Conservation (phyloP, 192 early-diverging fungal genomes). For the Linnemannia schmuckeri region DNA sequence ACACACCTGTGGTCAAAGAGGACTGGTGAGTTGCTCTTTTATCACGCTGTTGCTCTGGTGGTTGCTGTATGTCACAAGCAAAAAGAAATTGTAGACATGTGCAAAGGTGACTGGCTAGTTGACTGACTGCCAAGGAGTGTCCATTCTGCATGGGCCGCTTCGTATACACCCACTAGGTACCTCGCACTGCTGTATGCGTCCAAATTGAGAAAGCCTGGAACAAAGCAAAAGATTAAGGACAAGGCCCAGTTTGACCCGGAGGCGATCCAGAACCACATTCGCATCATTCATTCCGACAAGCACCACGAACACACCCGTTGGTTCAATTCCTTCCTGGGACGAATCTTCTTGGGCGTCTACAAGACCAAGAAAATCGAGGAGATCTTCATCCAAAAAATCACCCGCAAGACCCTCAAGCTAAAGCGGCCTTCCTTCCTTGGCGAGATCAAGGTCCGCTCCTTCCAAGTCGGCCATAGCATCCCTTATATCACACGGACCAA, state of each 20-base stretch:
- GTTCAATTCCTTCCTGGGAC: slow-evolving; percentile 88
- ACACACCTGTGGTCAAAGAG: slow-evolving; percentile 84
- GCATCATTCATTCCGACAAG: slow-evolving; percentile 65
- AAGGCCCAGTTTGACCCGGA: slow-evolving; percentile 55
- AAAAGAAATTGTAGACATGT: neutral
- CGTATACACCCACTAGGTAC: slow-evolving; percentile 24
- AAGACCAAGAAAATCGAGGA: slow-evolving; percentile 72
- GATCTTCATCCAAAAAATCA: slow-evolving; percentile 76
- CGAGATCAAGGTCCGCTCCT: slow-evolving; percentile 83
- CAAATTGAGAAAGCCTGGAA: slow-evolving; percentile 49
- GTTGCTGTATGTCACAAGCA: neutral
- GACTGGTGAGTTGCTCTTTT: slow-evolving; percentile 77
- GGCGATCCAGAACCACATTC: slow-evolving; percentile 52
- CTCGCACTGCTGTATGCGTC: slow-evolving; percentile 42
- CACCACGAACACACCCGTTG: slow-evolving; percentile 67
- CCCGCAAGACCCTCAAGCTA: slow-evolving; percentile 75
- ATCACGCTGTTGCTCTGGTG: neutral
- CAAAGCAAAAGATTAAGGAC: slow-evolving; percentile 55
- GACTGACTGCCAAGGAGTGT: too few relatives aligned
- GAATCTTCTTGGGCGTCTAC: slow-evolving; percentile 84
- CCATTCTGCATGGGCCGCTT: neutral
- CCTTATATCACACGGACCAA: slow-evolving; percentile 86
- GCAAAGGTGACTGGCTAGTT: neutral
- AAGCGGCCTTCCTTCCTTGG: slow-evolving; percentile 82
- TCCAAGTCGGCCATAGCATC: slow-evolving; percentile 83